Percentiles rank a stretch among this genome's conserved stretches.
phyloP scores from a whole-genome alignment of 768 basidiomycete species.

The Xerocomus spinulosus region DNA sequence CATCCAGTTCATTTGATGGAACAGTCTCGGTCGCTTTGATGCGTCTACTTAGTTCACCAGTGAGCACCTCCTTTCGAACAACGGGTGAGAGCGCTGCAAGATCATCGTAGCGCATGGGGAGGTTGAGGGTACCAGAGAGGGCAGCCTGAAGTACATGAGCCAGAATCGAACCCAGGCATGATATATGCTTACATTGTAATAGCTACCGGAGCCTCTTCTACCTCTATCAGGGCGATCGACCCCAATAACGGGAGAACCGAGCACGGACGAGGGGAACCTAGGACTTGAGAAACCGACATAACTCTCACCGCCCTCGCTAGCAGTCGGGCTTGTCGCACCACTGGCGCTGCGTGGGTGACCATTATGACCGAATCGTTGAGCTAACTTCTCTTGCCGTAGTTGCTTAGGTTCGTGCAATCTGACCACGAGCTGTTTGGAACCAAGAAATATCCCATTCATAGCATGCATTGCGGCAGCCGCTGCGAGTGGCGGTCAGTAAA shows the following conservation, averaged over 20 bases:
- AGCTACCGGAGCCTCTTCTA: constrained; percentile 79
- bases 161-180: background rate
- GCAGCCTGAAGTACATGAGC: constrained; percentile 54
- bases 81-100: constrained; percentile 79
- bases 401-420: constrained; percentile 90
- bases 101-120: constrained; percentile 87
- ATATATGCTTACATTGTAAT: constrained; percentile 60
- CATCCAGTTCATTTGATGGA: constrained; percentile 51
- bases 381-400: constrained; percentile 83
- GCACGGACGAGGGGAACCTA: constrained; percentile 44
- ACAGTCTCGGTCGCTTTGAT: constrained; percentile 56
- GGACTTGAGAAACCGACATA: constrained; percentile 74
- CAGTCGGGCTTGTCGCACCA: constrained; percentile 81
- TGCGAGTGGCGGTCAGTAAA: constrained; percentile 27
- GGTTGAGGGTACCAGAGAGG: constrained; percentile 68
- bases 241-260: constrained; percentile 54
- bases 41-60: constrained; percentile 76
- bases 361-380: constrained; percentile 74
- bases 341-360: constrained; percentile 77
- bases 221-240: constrained; percentile 60
- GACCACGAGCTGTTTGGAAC: constrained; percentile 76
- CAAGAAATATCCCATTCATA: constrained; percentile 76
- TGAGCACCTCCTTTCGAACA: constrained; percentile 80
- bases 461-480: constrained; percentile 68
- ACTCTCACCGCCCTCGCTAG: constrained; percentile 77